These are phyloP conservation scores for Boletus bicolor DNA, from an alignment of 768 basidiomycete genomes.

Conservation along the genomic window DNA sequence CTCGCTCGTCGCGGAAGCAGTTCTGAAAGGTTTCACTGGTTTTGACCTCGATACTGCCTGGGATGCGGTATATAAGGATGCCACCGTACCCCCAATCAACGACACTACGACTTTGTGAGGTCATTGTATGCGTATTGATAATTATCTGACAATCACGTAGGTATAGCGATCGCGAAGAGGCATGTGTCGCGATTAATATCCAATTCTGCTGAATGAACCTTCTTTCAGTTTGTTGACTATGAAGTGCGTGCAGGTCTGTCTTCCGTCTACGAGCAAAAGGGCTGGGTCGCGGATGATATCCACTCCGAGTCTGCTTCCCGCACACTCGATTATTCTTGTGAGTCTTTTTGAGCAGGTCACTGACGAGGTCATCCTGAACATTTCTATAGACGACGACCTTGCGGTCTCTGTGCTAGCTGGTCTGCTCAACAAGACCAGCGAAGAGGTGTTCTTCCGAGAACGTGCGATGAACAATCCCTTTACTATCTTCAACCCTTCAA, in stretches of 20 bases:
- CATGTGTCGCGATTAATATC: constrained; percentile 17
- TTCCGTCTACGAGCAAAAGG: constrained; percentile 60
- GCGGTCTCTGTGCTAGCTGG: constrained; percentile 63
- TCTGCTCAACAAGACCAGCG: constrained; percentile 46
- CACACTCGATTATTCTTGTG: constrained; percentile 78
- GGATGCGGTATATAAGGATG: constrained; percentile 75
- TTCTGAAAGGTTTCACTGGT: constrained; percentile 58
- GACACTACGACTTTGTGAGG: constrained; percentile 52
- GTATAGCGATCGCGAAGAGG: constrained; percentile 74
- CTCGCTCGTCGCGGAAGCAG: constrained; percentile 71
- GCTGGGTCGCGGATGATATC: constrained; percentile 76
- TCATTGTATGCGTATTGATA: background rate
- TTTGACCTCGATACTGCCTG: constrained; percentile 66
- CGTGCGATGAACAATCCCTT: constrained; percentile 57
- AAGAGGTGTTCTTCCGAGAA: constrained; percentile 50
- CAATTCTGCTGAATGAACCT: background rate
- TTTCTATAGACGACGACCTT: constrained; percentile 66
- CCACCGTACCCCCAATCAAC: constrained; percentile 54
- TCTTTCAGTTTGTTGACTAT: constrained; percentile 60
- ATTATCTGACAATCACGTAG: constrained; percentile 29
- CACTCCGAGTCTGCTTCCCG: constrained; percentile 79
- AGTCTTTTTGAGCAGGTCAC: constrained; percentile 17
- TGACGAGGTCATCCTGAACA: background rate
- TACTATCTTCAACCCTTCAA: constrained; percentile 59
- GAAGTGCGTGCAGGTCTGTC: constrained; percentile 79